phyloP scores from a whole-genome alignment of 2,329 filamentous ascomycete species.

The Ophiosphaerella narmari region DNA sequence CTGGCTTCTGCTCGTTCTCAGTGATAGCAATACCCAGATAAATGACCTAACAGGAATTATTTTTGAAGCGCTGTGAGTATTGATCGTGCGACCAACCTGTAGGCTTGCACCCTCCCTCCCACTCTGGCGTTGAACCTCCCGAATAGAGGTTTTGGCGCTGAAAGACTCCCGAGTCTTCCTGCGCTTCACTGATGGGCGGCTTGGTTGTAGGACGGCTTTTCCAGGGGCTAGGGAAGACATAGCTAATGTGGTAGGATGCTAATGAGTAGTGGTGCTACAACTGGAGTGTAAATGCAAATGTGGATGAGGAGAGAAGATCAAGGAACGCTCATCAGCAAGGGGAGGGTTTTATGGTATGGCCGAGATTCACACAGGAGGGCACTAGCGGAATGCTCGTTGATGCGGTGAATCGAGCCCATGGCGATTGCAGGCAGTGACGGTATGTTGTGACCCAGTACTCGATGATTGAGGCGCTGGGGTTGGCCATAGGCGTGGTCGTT shows the following conservation, averaged over 20 bases:
- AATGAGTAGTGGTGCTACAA: too few relatives aligned
- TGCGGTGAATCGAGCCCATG: slow-evolving; percentile 5
- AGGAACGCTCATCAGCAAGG: too few relatives aligned
- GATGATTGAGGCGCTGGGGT: too few relatives aligned
- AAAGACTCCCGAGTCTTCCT: background rate
- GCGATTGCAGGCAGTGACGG: slow-evolving; percentile 9
- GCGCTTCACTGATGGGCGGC: background rate
- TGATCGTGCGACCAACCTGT: background rate
- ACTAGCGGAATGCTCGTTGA: background rate
- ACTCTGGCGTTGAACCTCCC: background rate
- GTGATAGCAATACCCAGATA: slow-evolving; percentile 67
- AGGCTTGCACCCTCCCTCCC: too few relatives aligned
- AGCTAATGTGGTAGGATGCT: too few relatives aligned
- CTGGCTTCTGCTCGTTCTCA: slow-evolving; percentile 54
- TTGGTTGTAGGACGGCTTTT: background rate
- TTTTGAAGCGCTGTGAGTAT: background rate
- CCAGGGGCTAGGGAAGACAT: too few relatives aligned
- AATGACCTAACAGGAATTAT: slow-evolving; percentile 43
- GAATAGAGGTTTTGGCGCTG: background rate
- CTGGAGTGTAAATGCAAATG: too few relatives aligned
- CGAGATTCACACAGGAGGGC: background rate
- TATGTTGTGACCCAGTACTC: slow-evolving; percentile 5
- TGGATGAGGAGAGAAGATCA: too few relatives aligned
- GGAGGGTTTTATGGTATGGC: background rate
- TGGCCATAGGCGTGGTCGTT: slow-evolving; percentile 4